Conservation (phyloP, 2,329 filamentous ascomycete species). For the Colletotrichum chlorophyti region DNA sequence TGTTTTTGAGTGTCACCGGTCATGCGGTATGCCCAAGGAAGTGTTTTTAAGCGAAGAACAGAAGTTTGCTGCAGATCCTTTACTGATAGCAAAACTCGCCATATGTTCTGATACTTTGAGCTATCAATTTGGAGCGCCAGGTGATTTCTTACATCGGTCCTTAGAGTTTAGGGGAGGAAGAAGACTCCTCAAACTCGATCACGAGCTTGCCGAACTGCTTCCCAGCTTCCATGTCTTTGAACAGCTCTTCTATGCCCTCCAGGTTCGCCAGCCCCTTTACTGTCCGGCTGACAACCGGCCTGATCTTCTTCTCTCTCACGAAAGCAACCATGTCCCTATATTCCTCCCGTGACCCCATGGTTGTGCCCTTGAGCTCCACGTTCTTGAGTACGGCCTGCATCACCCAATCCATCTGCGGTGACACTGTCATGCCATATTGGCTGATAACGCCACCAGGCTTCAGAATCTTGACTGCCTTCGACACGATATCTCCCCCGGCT, state of each 20-base stretch:
- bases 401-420: conserved; percentile 83
- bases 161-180: conserved; percentile 50
- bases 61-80: no score
- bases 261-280: conserved; percentile 78
- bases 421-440: conserved; percentile 89
- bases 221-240: conserved; percentile 86
- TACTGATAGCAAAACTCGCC: neutral
- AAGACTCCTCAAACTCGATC: conserved; percentile 65
- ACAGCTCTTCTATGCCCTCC: conserved; percentile 80
- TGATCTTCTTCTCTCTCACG: conserved; percentile 74
- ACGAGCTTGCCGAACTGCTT: conserved; percentile 94
- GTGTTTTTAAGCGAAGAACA: neutral
- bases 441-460: conserved; percentile 85
- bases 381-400: conserved; percentile 89
- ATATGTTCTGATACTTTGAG: no score
- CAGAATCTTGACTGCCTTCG: conserved; percentile 70
- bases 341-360: conserved; percentile 90
- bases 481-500: conserved; percentile 85
- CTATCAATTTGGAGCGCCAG: no score
- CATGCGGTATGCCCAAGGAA: no score
- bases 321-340: conserved; percentile 92
- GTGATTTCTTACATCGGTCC: neutral
- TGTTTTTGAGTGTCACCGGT: no score
- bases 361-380: conserved; percentile 83
- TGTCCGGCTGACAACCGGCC: conserved; percentile 78